Conservation (phyloP, 2,329 filamentous ascomycete species). For the Ophiostoma sp. region DNA sequence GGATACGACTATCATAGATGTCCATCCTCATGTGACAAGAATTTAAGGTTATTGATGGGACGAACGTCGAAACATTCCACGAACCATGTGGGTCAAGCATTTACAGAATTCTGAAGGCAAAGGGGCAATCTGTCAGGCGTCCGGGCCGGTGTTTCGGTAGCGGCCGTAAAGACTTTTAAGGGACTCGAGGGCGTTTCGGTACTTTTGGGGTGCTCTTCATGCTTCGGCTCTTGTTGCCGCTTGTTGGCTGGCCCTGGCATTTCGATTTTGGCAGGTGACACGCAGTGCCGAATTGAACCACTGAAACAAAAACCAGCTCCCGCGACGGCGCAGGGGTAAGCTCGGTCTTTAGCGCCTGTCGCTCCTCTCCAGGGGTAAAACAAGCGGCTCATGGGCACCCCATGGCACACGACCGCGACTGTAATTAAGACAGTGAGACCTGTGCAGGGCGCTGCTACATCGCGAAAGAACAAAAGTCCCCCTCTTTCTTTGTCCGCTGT, state of each 20-base stretch:
- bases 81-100: background rate
- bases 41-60: background rate
- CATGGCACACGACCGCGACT: background rate
- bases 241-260: background rate
- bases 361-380: background rate
- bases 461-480: background rate
- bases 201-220: background rate
- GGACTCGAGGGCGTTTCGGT: no score
- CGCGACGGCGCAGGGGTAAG: background rate
- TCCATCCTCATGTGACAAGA: background rate
- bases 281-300: background rate
- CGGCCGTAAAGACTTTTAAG: background rate
- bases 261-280: background rate
- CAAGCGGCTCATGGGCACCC: background rate
- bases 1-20: background rate
- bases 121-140: background rate
- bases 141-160: slow-evolving; percentile 7
- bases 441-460: background rate
- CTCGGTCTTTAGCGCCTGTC: background rate
- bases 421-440: background rate
- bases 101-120: background rate
- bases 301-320: background rate
- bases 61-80: background rate
- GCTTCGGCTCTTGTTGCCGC: background rate
- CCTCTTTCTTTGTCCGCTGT: slow-evolving; percentile 5